phyloP scores from a whole-genome alignment of 768 basidiomycete genomes.

The Termitomyces sp. region DNA sequence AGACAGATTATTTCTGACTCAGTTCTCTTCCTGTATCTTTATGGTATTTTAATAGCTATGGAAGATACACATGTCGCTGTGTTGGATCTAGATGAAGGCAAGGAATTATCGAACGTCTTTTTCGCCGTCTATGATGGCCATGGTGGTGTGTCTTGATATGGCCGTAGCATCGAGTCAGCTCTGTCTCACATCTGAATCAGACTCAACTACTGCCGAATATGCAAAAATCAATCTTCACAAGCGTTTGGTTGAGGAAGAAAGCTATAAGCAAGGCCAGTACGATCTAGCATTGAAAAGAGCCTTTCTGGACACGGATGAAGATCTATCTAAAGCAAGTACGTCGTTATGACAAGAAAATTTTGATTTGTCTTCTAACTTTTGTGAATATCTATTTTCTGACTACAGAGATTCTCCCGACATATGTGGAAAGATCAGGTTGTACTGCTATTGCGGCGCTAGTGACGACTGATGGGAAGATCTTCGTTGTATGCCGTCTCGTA shows the following conservation, averaged over 20 bases:
- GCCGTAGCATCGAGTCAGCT: not conserved
- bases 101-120: conserved; percentile 61
- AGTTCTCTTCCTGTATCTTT: not conserved
- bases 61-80: conserved; percentile 89
- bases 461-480: conserved; percentile 73
- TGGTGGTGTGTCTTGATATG: conserved; percentile 63
- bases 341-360: conserved; percentile 8
- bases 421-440: conserved; percentile 92
- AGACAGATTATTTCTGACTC: not conserved
- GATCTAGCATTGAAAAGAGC: conserved; percentile 78
- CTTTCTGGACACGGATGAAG: conserved; percentile 93
- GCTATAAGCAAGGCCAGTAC: conserved; percentile 70
- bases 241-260: conserved; percentile 67
- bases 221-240: conserved; percentile 83
- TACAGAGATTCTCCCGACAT: conserved; percentile 75
- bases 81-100: conserved; percentile 60
- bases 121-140: conserved; percentile 99
- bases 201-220: conserved; percentile 80
- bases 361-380: conserved; percentile 10
- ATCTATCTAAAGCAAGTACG: conserved; percentile 81
- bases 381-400: conserved; percentile 4
- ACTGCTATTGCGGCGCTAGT: conserved; percentile 90
- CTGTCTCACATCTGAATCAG: conserved; percentile 35
- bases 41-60: conserved; percentile 64
- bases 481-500: conserved; percentile 54